Evolutionary conservation across 2,329 filamentous ascomycete genomes (phyloP).

Genomic region (Fusarium robinianum): DNA sequence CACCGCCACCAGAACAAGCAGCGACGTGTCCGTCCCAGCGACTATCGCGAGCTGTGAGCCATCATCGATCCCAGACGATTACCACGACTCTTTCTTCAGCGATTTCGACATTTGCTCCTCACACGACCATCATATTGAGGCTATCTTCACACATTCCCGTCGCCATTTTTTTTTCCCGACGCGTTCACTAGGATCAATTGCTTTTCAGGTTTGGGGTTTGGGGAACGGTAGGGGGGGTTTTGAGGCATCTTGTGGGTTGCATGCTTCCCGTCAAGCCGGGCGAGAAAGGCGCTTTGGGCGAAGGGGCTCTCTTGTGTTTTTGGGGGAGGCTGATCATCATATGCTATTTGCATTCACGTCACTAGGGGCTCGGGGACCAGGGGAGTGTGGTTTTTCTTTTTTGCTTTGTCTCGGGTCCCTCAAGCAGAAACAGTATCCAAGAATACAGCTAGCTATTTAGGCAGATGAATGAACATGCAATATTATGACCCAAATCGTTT

Average conservation of each 20-base stretch:
- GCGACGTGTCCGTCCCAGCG: slow-evolving; percentile 79
- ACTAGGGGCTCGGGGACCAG: slow-evolving; percentile 8
- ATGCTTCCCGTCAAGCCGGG: slow-evolving; percentile 22
- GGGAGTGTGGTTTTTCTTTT: too few relatives aligned
- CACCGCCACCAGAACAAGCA: slow-evolving; percentile 85
- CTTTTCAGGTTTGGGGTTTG: slow-evolving; percentile 23
- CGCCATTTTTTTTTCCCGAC: slow-evolving; percentile 7
- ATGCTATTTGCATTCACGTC: slow-evolving; percentile 16
- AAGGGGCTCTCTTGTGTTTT: slow-evolving; percentile 3
- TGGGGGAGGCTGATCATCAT: slow-evolving; percentile 1
- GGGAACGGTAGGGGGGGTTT: slow-evolving; percentile 11
- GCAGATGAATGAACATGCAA: slow-evolving; percentile 23
- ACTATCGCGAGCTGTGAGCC: slow-evolving; percentile 79
- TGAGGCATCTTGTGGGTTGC: slow-evolving; percentile 8
- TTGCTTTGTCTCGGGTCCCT: too few relatives aligned
- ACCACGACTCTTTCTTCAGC: slow-evolving; percentile 12
- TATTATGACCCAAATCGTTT: slow-evolving; percentile 10
- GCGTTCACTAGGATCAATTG: slow-evolving; percentile 4
- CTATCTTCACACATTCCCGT: too few relatives aligned
- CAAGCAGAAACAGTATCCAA: too few relatives aligned
- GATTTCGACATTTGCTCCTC: slow-evolving; percentile 15
- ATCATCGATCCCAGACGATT: slow-evolving; percentile 5
- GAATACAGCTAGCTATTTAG: too few relatives aligned
- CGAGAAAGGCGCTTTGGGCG: slow-evolving; percentile 29
- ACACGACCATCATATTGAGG: too few relatives aligned